Base-by-base conservation (phyloP, 2,329 filamentous ascomycete genomes). In the Colletotrichum echinochloae region DNA sequence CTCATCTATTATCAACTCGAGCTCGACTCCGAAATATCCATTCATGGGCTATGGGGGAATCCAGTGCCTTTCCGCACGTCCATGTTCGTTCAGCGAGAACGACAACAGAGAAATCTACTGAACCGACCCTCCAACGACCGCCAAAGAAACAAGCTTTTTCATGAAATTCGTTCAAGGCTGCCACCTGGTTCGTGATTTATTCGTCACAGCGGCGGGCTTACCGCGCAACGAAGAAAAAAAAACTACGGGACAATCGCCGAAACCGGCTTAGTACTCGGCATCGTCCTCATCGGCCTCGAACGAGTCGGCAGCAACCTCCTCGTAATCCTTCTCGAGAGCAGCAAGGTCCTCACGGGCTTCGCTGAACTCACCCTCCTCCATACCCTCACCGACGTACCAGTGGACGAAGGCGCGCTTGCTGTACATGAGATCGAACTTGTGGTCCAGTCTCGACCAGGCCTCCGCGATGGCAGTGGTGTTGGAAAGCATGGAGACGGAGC, bases 281-380 rank as follows among this genome's bases (percentile, higher is more conserved):
- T 91, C 90, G 60, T 83, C 87, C 78, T 91, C 91, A 56, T 89
- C 89, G 20, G 88, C 85, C 75, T 91, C 85, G 74, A 85, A 83
- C 74, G 91, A 93, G 82, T 95, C 92, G 79, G 86, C 88, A 72
- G 92, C 92, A 75, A 95, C 92, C 86, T 95, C 93, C 82, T 94
- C 92, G 80, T 95, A 95, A 77, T 95, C 93, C 85, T 92, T 93
- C 87, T 95, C 93, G 41, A 96, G 86, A 57, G 93, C 93, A 73
- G 93, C 93, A 72, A 96, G 86, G 80, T 96, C 93, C 85, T 96
- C 93, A 76, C 93, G 91, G 72, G 93, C 93, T 83, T 96, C 93
- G 73, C 91, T 92, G 85, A 96, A 96, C 82, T 96, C 93, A 77
- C 93, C 93, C 81, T 96, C 93, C 85, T 96, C 93, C 93, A 96